Evolutionary conservation across 2,329 filamentous ascomycete species (phyloP), one percentile per base, ranked within the genome.

Genomic region (Celoporthe dispersa): DNA sequence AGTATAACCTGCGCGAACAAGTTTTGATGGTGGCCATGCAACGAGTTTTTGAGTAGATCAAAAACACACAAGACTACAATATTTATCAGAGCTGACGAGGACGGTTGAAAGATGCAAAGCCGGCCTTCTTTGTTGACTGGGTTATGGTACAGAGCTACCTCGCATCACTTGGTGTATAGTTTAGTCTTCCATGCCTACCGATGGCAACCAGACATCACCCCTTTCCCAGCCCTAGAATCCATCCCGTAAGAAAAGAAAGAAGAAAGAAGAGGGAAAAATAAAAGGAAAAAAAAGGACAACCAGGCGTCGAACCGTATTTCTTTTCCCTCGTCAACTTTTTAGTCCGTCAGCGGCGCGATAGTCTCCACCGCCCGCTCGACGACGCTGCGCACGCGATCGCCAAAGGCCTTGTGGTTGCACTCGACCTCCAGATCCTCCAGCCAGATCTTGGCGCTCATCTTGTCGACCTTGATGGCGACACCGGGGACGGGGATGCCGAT

Each of bases 401-500:
- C 90, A 77, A 97, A 88, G 25, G 93, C 89, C 73, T 90, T 88
- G 73, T 94, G 94, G 68, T 83, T 83, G 79, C 94, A 97, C 80
- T 98, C 96, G 5, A 99, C 92, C 75, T 97, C 94, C 60, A 98
- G 81, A 74, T 92, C 90, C 84, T 98, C 96, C 53, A 99, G 83
- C 94, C 95, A 98, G 8, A 99, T 91, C 72, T 89, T 92, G 8
- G 95, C 96, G 67, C 91, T 85, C 81, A 94, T 91, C 82, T 93
- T 96, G 76, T 98, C 95, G 4, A 98, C 91, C 76, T 88, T 90
- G 80, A 99, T 94, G 72, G 91, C 88, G 22, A 99, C 85, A 0
- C 95, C 96, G 0, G 96, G 96, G 0, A 98, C 94, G 0, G 95
- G 94, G 41, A 98, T 95, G 2, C 95, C 95, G 31, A 97, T 83